These are phyloP conservation scores for Russula ochroleuca DNA, from an alignment of 768 basidiomycete genomes.

Conservation along the genomic window DNA sequence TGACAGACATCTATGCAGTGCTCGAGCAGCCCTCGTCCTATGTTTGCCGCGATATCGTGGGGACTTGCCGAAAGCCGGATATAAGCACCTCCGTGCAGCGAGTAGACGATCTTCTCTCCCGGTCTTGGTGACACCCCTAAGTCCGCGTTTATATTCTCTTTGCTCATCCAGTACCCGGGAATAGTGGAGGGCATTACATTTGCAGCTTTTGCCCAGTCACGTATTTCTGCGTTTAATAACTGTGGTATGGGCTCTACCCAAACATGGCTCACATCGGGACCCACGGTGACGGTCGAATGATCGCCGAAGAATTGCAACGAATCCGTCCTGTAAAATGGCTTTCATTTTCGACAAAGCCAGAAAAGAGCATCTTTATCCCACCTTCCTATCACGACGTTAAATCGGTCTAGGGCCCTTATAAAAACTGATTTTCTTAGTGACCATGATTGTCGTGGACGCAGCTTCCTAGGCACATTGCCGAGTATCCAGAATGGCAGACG, in stretches of 20 bases:
- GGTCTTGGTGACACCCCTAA: conserved; percentile 39
- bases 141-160: conserved; percentile 2
- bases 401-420: conserved; percentile 1
- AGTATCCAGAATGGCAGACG: conserved; percentile 21
- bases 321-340: conserved; percentile 8
- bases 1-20: conserved; percentile 40
- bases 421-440: conserved; percentile 11
- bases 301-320: conserved; percentile 16
- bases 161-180: conserved; percentile 26
- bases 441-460: conserved; percentile 20
- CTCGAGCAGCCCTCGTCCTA: conserved; percentile 38
- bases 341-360: not conserved
- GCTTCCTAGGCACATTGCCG: not conserved
- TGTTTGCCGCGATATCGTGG: conserved; percentile 37
- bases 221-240: conserved; percentile 20
- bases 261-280: conserved; percentile 21
- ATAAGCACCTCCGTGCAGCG: conserved; percentile 63
- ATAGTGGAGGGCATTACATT: conserved; percentile 18
- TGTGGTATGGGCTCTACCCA: conserved; percentile 28
- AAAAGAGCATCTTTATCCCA: not conserved
- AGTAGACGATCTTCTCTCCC: conserved; percentile 56
- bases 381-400: conserved; percentile 11
- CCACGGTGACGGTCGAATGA: conserved; percentile 16
- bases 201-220: conserved; percentile 12
- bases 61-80: conserved; percentile 54